These are phyloP conservation scores for Pleurotus platypus DNA, from an alignment of 768 basidiomycete genomes.

Conservation along the genomic window DNA sequence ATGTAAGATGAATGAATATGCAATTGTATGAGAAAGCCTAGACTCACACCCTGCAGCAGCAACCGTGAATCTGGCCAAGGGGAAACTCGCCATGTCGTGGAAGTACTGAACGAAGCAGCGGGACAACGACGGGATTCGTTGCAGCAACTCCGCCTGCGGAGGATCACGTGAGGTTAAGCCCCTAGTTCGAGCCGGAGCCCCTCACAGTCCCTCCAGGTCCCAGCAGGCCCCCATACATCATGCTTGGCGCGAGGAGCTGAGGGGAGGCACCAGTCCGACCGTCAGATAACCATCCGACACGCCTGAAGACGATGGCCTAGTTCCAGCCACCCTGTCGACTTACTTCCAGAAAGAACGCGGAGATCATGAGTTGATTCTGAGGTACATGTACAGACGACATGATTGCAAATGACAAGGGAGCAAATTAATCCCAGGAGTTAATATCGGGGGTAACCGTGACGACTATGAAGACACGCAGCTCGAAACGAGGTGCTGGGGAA, in stretches of 20 bases:
- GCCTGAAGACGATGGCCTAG: not conserved
- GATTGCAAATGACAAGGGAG: not conserved
- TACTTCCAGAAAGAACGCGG: constrained; percentile 4
- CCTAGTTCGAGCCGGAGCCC: too few relatives aligned
- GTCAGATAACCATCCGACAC: not conserved
- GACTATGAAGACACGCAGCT: not conserved
- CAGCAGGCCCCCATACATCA: too few relatives aligned
- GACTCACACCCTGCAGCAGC: constrained; percentile 43
- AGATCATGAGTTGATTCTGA: not conserved
- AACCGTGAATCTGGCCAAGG: constrained; percentile 53
- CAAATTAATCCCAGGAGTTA: not conserved
- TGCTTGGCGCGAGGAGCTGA: constrained; percentile 4
- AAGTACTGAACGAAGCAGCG: constrained; percentile 7
- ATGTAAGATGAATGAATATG: not conserved
- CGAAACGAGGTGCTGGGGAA: not conserved
- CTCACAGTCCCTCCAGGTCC: too few relatives aligned
- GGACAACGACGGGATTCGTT: too few relatives aligned
- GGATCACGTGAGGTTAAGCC: too few relatives aligned
- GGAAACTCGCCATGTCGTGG: constrained; percentile 41
- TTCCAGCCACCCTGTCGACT: not conserved
- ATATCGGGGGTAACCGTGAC: not conserved
- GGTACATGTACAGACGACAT: constrained; percentile 1
- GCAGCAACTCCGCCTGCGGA: too few relatives aligned
- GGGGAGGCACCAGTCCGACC: not conserved
- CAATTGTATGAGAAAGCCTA: not conserved